Percentiles rank a stretch among this genome's conserved stretches.
These are phyloP conservation scores for Metarhizium humberi DNA, from an alignment of 2,329 filamentous ascomycete genomes.

Conservation along the genomic window DNA sequence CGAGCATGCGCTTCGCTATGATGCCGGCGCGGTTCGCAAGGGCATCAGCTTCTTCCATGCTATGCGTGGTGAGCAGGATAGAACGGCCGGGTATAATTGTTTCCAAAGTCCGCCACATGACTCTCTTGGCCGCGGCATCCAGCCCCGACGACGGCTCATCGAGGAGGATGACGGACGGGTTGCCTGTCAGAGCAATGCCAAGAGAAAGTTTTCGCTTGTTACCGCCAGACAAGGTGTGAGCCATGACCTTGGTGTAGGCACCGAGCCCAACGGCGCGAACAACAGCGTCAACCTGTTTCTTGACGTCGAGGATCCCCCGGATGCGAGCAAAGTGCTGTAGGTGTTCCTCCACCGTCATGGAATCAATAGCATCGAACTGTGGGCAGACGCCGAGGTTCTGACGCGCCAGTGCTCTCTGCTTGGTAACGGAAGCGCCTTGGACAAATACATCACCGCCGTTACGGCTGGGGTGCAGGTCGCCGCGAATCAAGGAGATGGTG, in stretches of 20 bases:
- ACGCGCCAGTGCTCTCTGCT: constrained; percentile 61
- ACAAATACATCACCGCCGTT: constrained; percentile 74
- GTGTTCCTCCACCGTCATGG: constrained; percentile 83
- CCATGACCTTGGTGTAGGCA: constrained; percentile 65
- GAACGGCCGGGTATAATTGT: constrained; percentile 66
- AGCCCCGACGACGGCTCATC: constrained; percentile 86
- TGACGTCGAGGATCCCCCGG: constrained; percentile 65
- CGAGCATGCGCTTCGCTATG: constrained; percentile 77
- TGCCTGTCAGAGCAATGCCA: constrained; percentile 86
- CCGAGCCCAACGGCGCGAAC: constrained; percentile 69
- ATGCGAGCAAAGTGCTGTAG: constrained; percentile 80
- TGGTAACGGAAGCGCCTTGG: constrained; percentile 64
- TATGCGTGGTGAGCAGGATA: constrained; percentile 82
- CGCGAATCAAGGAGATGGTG: constrained; percentile 79
- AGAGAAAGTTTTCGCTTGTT: constrained; percentile 90
- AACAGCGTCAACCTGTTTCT: constrained; percentile 69
- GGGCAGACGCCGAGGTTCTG: constrained; percentile 83
- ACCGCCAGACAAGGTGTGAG: constrained; percentile 71
- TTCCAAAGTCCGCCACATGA: constrained; percentile 84
- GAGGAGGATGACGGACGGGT: constrained; percentile 75
- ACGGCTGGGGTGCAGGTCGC: constrained; percentile 67
- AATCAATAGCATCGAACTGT: constrained; percentile 79
- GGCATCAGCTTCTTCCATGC: constrained; percentile 91
- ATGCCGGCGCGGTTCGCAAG: constrained; percentile 79
- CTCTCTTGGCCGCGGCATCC: constrained; percentile 80